Base-by-base conservation (phyloP, 106 monocot genomes). In the Phalaenopsis aphrodite region DNA sequence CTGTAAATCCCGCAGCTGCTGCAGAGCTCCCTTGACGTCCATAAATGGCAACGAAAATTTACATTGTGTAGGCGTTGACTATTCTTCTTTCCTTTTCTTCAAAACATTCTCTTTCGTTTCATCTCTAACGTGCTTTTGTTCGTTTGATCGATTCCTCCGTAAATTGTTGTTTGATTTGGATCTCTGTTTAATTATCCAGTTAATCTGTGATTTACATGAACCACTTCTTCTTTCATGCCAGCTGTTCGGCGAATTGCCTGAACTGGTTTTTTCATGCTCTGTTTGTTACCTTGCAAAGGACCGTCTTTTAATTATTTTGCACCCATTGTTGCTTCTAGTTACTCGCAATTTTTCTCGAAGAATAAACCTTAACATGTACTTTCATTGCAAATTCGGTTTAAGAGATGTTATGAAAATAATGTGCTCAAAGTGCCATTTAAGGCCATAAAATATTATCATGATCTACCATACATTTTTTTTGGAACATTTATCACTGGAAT, bases 31-130 rank as follows among this genome's bases (percentile, higher is more conserved):
- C 49, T 21, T 21, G 21, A 52, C 49, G 10, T 49, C 48, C 21
- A 76, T 76, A 10, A 46, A 76, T 76, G 76, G 76, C 76, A 30
- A 49, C 76, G 30, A 76, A 76, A 42, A 7, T 76, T 76, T 76
- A 76, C 76, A 49, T 76, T 42, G 49, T 76, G 76, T 76, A 76
- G 36, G 76, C 46, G 42, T 49, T 48, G 76, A 47, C 46, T 11
- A 8, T 8, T 49, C 30, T 48, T 36, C 1, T 1, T 74, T 45
- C 43, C 21, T n/a, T 42, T 45, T 74, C n/a, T 19, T 45, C n/a
- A 8, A 2, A 43, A 74, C 45, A 12, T 48, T 76, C 48, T 49
- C n/a, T 2, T 12, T 49, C 24, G 2, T 76, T 76, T 49, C 42
- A 11, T 49, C 24, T 76, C 30, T 4, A 45, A 15, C 23, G 0